These are phyloP conservation scores for Coemansia sp. DNA, from an alignment of 192 early-diverging fungal species.

Conservation along the genomic window DNA sequence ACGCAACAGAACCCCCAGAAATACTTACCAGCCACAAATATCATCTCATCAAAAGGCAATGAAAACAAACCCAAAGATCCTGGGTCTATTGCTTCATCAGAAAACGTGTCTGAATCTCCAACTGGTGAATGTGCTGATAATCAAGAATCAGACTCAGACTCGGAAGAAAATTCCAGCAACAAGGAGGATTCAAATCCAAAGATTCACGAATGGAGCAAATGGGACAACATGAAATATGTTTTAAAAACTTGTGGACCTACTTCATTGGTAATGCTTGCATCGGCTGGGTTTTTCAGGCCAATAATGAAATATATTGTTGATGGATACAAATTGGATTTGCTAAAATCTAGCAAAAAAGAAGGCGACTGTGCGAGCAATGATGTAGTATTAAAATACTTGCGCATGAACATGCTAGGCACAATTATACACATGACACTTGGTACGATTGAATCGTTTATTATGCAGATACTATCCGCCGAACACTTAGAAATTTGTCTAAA, in stretches of 20 bases:
- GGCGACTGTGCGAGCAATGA: conserved; percentile 1
- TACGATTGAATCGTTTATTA: conserved; percentile 1
- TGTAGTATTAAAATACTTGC: conserved; percentile 20
- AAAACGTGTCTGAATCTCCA: neutral
- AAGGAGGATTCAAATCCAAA: conserved; percentile 33
- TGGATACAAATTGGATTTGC: too few species aligned
- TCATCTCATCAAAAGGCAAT: neutral
- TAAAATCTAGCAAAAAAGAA: neutral
- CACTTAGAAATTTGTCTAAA: conserved; percentile 17
- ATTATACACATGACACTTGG: neutral
- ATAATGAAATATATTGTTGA: conserved; percentile 12
- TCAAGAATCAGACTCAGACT: conserved; percentile 49
- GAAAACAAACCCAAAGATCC: neutral
- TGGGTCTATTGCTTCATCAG: neutral
- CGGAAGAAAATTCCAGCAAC: conserved; percentile 60
- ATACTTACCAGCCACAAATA: conserved; percentile 23
- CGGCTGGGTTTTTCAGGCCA: conserved; percentile 24
- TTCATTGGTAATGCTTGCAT: conserved; percentile 1
- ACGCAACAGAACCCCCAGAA: conserved; percentile 37
- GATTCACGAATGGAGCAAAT: conserved; percentile 24
- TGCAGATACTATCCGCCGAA: neutral
- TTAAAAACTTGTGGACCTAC: conserved; percentile 19
- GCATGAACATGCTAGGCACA: conserved; percentile 18
- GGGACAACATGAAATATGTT: conserved; percentile 21
- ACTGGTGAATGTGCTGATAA: neutral